A percentile compares a stretch with the other conserved stretches of the same genome.
Evolutionary conservation across 208 protist genomes (phyloP).

Genomic region (Leishmania aethiopica): DNA sequence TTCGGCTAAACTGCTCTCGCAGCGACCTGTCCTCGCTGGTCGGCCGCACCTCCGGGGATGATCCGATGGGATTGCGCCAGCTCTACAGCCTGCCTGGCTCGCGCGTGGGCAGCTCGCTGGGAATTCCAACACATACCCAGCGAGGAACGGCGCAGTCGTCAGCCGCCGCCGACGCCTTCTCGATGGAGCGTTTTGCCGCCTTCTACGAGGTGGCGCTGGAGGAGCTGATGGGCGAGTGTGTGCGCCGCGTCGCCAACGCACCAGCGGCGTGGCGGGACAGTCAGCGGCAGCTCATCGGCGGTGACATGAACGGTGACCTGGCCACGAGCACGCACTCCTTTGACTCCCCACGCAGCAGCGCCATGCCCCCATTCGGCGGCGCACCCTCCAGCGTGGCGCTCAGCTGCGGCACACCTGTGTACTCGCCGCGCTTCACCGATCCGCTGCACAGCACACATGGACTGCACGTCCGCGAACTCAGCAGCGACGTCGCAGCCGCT

Average conservation of each 20-base stretch:
- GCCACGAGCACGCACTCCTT: conserved; percentile 50
- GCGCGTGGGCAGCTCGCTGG: conserved; percentile 21
- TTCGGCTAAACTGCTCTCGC: neutral
- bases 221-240: conserved; percentile 77
- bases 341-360: conserved; percentile 40
- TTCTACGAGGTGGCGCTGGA: conserved; percentile 79
- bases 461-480: conserved; percentile 1
- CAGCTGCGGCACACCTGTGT: conserved; percentile 1
- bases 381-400: neutral
- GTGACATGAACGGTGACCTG: conserved; percentile 30
- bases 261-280: conserved; percentile 24
- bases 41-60: conserved; percentile 3
- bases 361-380: conserved; percentile 11
- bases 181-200: conserved; percentile 53
- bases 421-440: conserved; percentile 14
- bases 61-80: conserved; percentile 33
- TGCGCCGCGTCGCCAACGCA: conserved; percentile 63
- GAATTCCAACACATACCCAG: neutral
- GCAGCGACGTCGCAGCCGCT: neutral
- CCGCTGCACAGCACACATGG: conserved; percentile 12
- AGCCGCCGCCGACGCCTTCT: conserved; percentile 26
- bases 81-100: conserved; percentile 31
- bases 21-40: conserved; percentile 10
- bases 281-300: conserved; percentile 33
- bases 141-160: neutral